These are phyloP conservation scores for Davidsoniella virescens DNA, from an alignment of 2,329 filamentous ascomycete genomes.

Conservation along the genomic window DNA sequence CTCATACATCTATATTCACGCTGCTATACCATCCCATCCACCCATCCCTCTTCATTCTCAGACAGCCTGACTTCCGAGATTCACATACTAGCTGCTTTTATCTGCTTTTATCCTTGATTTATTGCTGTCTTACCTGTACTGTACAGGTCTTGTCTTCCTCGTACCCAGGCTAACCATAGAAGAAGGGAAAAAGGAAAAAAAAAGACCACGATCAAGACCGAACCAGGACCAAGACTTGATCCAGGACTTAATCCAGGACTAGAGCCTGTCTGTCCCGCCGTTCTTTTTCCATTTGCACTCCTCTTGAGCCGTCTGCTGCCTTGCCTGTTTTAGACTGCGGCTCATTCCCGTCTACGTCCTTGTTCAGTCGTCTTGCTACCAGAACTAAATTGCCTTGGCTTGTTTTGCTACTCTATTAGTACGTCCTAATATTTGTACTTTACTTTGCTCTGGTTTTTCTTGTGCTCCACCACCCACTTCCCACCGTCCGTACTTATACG, in stretches of 20 bases:
- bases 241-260: too few relatives aligned
- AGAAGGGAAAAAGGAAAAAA: background rate
- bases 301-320: background rate
- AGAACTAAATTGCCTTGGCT: background rate
- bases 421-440: background rate
- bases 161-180: background rate
- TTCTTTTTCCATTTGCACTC: background rate
- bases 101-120: too few relatives aligned
- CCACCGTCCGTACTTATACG: background rate
- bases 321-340: slow-evolving; percentile 5
- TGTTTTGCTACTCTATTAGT: too few relatives aligned
- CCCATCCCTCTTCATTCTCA: background rate
- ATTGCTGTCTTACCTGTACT: too few relatives aligned
- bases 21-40: background rate
- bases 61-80: background rate
- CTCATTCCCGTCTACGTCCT: slow-evolving; percentile 4
- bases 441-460: background rate
- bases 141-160: too few relatives aligned
- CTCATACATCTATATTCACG: background rate
- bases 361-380: background rate
- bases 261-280: background rate
- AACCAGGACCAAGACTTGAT: too few relatives aligned
- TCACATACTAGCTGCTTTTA: too few relatives aligned
- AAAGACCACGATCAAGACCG: background rate
- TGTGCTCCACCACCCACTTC: slow-evolving; percentile 1